Evolutionary conservation across 306 rosid species (phyloP), one percentile per base, ranked within the genome.

Genomic region (Citrullus mucosospermus): DNA sequence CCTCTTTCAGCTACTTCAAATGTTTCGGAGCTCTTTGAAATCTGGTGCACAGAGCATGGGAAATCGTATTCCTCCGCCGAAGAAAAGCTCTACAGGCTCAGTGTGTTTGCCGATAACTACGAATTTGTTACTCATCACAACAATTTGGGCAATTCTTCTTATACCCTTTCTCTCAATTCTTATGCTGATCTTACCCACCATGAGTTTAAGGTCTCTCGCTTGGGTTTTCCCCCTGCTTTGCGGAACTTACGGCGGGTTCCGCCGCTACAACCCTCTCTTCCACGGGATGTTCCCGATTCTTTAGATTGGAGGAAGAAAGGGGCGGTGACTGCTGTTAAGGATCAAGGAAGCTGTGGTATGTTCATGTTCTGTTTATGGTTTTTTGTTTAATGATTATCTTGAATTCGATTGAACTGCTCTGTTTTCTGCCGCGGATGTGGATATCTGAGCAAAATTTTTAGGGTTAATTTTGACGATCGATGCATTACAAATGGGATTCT

Each of bases 311-410:
- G 97, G 87, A 75, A 90, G 39, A 67, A 81, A 28, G 97, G 90
- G 7, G 97, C 93, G 0, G 98, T 92, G 18, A 88, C 96, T 58
- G 20, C 78, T 30, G 93, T 94, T 81, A 94, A 94, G 72, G 95
- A 92, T 82, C 97, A 94, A 87, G 92, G 88, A 72, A 87, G 87
- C 73, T 94, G 98, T 20, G 98, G 97, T 92, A 86, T 71, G 84
- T 71, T 44, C 46, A 20, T 46, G 41, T 13, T 69, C 28, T 18
- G 53, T 39, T 68, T 67, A 41, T 12, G 10, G 4, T 34, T 43
- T 22, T 2, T 36, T 25, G 9, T 77, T 76, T 77, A 11, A 14
- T 60, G 66, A 20, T 28, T 3, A 9, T 36, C 6, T 18, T 58
- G 22, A 36, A 43, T 77, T 59, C 8, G 55, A 55, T 77, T 77